These are phyloP conservation scores for Ceratobasidium theobromae DNA, from an alignment of 1,284 basidiomycete genomes.

Conservation along the genomic window DNA sequence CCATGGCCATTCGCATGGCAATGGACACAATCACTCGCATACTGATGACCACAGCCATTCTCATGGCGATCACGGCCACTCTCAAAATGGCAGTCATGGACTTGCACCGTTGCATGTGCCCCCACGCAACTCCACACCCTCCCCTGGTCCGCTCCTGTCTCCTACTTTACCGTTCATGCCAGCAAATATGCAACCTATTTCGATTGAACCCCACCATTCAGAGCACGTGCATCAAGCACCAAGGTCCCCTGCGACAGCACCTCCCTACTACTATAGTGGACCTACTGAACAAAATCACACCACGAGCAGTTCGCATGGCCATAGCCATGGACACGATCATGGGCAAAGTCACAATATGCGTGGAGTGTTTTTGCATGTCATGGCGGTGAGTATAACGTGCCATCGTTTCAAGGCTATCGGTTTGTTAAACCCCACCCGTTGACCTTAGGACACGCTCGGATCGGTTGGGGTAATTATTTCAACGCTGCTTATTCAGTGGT, in stretches of 20 bases:
- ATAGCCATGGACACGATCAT: conserved; percentile 54
- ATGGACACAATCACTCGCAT: conserved; percentile 44
- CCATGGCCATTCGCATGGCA: conserved; percentile 56
- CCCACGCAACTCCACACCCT: neutral
- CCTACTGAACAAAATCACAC: neutral
- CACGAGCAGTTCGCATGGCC: neutral
- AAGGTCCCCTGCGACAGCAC: neutral
- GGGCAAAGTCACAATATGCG: conserved; percentile 98
- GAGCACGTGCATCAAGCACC: neutral
- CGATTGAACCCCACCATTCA: conserved; percentile 7
- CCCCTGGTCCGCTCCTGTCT: conserved; percentile 9
- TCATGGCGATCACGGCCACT: conserved; percentile 42
- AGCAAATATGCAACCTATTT: neutral
- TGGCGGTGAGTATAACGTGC: conserved; percentile 63
- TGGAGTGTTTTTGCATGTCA: conserved; percentile 93
- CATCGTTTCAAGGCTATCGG: neutral
- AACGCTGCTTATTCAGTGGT: conserved; percentile 91
- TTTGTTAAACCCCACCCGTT: conserved; percentile 40
- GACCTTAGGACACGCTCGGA: conserved; percentile 72
- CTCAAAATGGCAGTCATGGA: conserved; percentile 37
- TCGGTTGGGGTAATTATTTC: conserved; percentile 99
- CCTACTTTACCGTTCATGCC: conserved; percentile 25
- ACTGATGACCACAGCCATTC: conserved; percentile 38
- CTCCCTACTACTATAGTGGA: conserved; percentile 10
- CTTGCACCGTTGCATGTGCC: conserved; percentile 16